Percentiles rank a stretch among this genome's conserved stretches.
These are phyloP conservation scores for Marasmius fiardii DNA, from an alignment of 1,284 basidiomycete species.

Conservation along the genomic window DNA sequence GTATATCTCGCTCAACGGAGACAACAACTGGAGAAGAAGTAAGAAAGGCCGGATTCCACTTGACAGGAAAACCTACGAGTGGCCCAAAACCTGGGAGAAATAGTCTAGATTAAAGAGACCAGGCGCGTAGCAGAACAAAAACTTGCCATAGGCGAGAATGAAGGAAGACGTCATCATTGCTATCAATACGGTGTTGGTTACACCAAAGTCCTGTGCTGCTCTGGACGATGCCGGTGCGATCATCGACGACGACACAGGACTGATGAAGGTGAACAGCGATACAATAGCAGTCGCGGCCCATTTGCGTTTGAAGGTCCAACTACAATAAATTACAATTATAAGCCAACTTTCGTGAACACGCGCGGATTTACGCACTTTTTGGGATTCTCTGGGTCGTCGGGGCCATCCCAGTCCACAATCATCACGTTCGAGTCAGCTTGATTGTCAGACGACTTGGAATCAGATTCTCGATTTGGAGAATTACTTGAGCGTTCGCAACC, in stretches of 20 bases:
- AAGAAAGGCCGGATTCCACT: background rate
- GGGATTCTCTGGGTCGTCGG: constrained; percentile 51
- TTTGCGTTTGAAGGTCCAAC: constrained; percentile 49
- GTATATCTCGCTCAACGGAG: constrained; percentile 56
- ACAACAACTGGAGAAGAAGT: constrained; percentile 32
- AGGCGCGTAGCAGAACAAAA: constrained; percentile 34
- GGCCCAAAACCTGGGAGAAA: constrained; percentile 40
- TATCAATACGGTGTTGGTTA: constrained; percentile 36
- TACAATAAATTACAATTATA: no score
- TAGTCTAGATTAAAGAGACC: background rate
- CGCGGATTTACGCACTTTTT: constrained; percentile 47
- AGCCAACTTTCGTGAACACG: no score
- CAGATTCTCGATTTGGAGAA: background rate
- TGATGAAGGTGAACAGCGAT: constrained; percentile 49
- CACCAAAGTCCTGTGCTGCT: constrained; percentile 38
- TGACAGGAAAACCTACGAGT: constrained; percentile 20
- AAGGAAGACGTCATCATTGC: constrained; percentile 50
- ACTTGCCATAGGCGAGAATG: constrained; percentile 43
- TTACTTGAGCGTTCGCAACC: no score
- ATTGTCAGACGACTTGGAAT: background rate
- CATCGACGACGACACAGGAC: constrained; percentile 50
- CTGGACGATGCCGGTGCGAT: constrained; percentile 46
- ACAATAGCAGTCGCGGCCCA: constrained; percentile 47
- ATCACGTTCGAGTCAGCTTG: background rate
- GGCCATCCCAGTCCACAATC: constrained; percentile 48